Conservation (phyloP, 148 eudicot genomes). For the Chenopodium suecicum region DNA sequence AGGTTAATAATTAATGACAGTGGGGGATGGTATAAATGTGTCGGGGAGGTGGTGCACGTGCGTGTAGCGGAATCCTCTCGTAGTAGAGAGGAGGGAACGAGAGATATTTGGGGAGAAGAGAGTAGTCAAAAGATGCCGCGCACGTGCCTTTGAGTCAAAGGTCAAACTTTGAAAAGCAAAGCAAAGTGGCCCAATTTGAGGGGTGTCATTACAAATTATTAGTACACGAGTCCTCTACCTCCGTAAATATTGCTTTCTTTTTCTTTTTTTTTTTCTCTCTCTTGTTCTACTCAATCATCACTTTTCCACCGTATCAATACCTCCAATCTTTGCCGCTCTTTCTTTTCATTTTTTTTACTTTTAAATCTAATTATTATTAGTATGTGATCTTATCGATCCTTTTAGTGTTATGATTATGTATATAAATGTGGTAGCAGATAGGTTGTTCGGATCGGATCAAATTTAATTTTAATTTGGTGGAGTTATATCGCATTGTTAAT, state of each 20-base stretch:
- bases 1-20: conserved; percentile 9
- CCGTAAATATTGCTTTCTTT: conserved; percentile 25
- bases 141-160: conserved; percentile 77
- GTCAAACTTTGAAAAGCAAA: conserved; percentile 48
- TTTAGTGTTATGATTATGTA: too few species aligned
- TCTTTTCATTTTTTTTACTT: too few species aligned
- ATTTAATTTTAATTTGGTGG: too few species aligned
- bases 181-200: conserved; percentile 24
- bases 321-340: conserved; percentile 4
- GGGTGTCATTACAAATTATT: conserved; percentile 24
- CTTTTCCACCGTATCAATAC: neutral
- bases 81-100: neutral
- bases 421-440: too few species aligned
- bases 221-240: conserved; percentile 32
- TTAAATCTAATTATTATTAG: neutral
- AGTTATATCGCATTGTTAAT: too few species aligned
- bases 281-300: conserved; percentile 1
- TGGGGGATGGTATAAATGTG: conserved; percentile 24
- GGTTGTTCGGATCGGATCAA: too few species aligned
- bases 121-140: conserved; percentile 73
- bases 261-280: neutral
- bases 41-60: conserved; percentile 60
- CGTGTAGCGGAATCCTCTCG: conserved; percentile 47
- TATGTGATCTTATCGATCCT: too few species aligned
- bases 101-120: conserved; percentile 34